Conservation (phyloP, 2,329 filamentous ascomycete genomes). For the Colletotrichum sp. region DNA sequence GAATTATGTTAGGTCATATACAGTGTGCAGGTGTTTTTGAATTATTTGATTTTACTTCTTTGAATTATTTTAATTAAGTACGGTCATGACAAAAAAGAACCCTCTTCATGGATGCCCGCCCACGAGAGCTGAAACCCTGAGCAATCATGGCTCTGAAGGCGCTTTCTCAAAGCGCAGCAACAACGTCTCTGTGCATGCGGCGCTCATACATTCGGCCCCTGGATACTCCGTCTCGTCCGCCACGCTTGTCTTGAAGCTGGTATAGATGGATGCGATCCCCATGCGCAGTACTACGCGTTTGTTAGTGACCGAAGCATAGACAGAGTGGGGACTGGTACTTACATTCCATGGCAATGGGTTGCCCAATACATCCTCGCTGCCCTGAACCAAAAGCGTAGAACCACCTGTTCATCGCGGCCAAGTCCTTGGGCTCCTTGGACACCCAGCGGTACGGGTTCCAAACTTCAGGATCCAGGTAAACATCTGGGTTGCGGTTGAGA, state of each 20-base stretch:
- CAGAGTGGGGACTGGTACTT: not conserved
- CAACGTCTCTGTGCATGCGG: not conserved
- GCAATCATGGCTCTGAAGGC: not conserved
- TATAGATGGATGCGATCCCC: not conserved
- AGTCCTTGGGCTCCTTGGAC: not conserved
- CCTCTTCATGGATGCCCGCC: not conserved
- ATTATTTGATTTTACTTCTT: not conserved
- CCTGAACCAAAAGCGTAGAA: not conserved
- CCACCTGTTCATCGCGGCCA: not conserved
- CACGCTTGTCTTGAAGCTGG: not conserved
- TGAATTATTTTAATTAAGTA: not conserved
- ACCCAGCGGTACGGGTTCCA: not conserved
- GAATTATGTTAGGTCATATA: not conserved
- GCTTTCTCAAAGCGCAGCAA: not conserved
- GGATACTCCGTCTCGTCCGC: not conserved
- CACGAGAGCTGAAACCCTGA: not conserved
- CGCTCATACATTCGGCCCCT: not conserved
- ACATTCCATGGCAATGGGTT: not conserved
- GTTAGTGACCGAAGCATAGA: not conserved
- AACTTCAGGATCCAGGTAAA: not conserved
- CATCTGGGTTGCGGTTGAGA: not conserved
- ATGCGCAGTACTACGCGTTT: not conserved
- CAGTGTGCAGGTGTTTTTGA: not conserved
- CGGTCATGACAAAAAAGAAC: not conserved
- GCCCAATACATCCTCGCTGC: not conserved